A percentile compares a stretch with the other conserved stretches of the same genome.
Evolutionary conservation across 176 grass and related monocot species (phyloP).

Genomic region (barley (Hordeum vulgare)): DNA sequence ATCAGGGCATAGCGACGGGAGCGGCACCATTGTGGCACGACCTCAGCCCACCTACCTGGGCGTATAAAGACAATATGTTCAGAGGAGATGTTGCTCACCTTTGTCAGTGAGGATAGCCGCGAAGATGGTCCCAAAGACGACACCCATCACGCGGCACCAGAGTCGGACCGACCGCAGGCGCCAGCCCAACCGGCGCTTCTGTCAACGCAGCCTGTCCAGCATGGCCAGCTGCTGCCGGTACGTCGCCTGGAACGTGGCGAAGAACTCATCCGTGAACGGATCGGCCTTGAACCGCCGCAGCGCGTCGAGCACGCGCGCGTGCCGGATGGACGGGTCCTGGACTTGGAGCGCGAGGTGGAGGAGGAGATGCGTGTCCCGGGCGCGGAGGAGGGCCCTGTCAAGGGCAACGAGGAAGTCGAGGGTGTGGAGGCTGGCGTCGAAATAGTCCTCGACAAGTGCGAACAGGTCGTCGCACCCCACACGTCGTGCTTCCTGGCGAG

Average conservation of each 20-base stretch:
- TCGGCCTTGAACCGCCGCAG: constrained; percentile 75
- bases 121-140: constrained; percentile 69
- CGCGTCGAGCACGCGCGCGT: constrained; percentile 55
- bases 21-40: too few species aligned
- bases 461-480: constrained; percentile 80
- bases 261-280: constrained; percentile 91
- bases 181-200: constrained; percentile 58
- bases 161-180: constrained; percentile 60
- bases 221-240: constrained; percentile 67
- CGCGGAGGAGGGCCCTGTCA: constrained; percentile 84
- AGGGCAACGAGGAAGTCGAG: constrained; percentile 90
- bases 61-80: too few species aligned
- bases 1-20: too few species aligned
- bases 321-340: constrained; percentile 5
- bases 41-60: too few species aligned
- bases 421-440: constrained; percentile 88
- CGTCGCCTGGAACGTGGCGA: constrained; percentile 55
- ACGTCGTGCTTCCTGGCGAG: constrained; percentile 90
- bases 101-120: constrained; percentile 46
- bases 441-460: constrained; percentile 86
- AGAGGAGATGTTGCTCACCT: too few species aligned
- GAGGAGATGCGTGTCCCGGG: constrained; percentile 85
- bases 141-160: constrained; percentile 63
- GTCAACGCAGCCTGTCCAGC: constrained; percentile 72
- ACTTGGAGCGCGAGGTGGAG: constrained; percentile 72